A percentile compares a stretch with the other conserved stretches of the same genome.
These are phyloP conservation scores for Amaranthus hypochondriacus DNA, from an alignment of 148 eudicot species.

Conservation along the genomic window DNA sequence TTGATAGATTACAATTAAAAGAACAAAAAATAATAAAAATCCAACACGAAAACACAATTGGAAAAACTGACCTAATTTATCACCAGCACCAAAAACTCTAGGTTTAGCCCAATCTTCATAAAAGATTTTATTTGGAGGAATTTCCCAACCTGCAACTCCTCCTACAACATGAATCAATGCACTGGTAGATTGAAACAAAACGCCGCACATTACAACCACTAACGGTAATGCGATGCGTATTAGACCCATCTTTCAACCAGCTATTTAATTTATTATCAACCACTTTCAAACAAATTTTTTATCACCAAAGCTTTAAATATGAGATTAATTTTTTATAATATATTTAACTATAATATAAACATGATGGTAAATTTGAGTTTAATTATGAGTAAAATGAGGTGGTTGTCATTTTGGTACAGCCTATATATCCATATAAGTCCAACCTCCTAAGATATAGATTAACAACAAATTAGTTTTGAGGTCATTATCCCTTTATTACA, in stretches of 20 bases:
- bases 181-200: slow-evolving; percentile 26
- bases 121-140: slow-evolving; percentile 44
- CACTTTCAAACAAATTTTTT: slow-evolving; percentile 1
- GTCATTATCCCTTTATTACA: too few relatives aligned
- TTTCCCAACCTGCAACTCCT: slow-evolving; percentile 44
- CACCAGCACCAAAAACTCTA: slow-evolving; percentile 38
- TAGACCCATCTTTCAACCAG: slow-evolving; percentile 22
- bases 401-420: background rate
- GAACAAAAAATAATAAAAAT: background rate
- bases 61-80: slow-evolving; percentile 36
- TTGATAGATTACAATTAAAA: too few relatives aligned
- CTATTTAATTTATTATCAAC: background rate
- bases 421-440: background rate
- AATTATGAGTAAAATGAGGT: background rate
- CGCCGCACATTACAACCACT: slow-evolving; percentile 20
- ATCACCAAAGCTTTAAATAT: background rate
- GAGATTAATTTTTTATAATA: slow-evolving; percentile 3
- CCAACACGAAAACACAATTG: background rate
- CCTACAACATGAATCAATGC: slow-evolving; percentile 55
- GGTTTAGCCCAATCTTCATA: slow-evolving; percentile 51
- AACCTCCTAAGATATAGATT: background rate
- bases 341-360: too few relatives aligned
- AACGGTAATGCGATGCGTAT: slow-evolving; percentile 27
- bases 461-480: background rate
- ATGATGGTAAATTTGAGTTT: background rate